These are phyloP conservation scores for Fusarium mangiferae DNA, from an alignment of 2,329 filamentous ascomycete species.

Conservation along the genomic window DNA sequence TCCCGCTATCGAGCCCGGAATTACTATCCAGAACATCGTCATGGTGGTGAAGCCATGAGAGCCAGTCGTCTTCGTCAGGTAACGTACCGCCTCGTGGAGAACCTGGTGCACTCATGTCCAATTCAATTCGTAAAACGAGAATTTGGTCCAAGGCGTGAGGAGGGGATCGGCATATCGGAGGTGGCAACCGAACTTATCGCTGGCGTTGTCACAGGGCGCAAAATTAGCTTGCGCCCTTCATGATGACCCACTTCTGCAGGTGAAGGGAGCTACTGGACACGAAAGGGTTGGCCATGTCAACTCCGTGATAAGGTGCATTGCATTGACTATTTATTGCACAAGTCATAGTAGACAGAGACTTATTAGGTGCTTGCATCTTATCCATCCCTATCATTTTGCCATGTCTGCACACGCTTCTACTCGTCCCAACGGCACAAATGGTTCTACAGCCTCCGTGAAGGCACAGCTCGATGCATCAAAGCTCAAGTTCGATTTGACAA, in stretches of 20 bases:
- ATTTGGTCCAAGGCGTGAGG: background rate
- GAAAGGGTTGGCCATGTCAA: background rate
- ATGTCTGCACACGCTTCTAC: background rate
- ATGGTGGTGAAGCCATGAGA: background rate
- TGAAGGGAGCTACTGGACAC: background rate
- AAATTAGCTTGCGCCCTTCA: background rate
- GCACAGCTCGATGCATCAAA: background rate
- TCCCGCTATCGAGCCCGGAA: rapidly evolving
- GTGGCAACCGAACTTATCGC: background rate
- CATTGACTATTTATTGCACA: rapidly evolving
- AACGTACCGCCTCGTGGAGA: rapidly evolving
- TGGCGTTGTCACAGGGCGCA: background rate
- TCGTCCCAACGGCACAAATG: background rate
- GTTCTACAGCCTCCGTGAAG: rapidly evolving
- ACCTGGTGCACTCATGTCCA: rapidly evolving
- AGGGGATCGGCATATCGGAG: background rate
- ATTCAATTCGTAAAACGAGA: background rate
- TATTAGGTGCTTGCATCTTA: rapidly evolving
- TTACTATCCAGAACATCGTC: background rate
- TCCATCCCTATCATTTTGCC: rapidly evolving
- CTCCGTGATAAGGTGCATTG: background rate
- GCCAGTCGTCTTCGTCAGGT: background rate
- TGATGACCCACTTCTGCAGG: background rate
- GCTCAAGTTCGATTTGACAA: background rate
- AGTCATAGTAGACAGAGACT: rapidly evolving